A percentile compares a stretch with the other conserved stretches of the same genome.
Evolutionary conservation across 192 early-diverging fungal species (phyloP).

Genomic region (Entomortierella beljakovae): DNA sequence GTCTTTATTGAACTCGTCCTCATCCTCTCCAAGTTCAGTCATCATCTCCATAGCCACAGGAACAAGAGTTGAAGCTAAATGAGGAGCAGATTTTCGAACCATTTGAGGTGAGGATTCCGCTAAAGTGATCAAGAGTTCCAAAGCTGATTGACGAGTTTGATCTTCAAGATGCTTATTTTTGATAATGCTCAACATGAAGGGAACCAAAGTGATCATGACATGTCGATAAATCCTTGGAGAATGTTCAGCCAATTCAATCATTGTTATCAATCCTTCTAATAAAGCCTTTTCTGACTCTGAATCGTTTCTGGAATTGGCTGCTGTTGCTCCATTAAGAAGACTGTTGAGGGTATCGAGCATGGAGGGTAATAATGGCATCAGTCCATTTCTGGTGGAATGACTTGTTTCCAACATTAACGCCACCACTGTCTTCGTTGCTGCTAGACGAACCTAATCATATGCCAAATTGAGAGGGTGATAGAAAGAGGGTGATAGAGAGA

Average conservation of each 20-base stretch:
- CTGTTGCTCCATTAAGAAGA: constrained; percentile 57
- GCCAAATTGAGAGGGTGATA: not conserved
- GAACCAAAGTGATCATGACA: constrained; percentile 73
- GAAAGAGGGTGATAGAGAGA: not conserved
- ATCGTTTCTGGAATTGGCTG: not conserved
- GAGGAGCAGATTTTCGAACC: constrained; percentile 85
- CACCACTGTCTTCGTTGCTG: constrained; percentile 78
- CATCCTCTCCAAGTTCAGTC: constrained; percentile 88
- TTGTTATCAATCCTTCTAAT: constrained; percentile 71
- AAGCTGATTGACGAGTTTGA: constrained; percentile 85
- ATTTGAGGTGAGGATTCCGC: constrained; percentile 87
- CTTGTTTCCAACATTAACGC: constrained; percentile 78
- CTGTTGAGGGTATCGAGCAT: constrained; percentile 78
- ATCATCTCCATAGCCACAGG: constrained; percentile 96
- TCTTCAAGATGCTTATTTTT: constrained; percentile 83
- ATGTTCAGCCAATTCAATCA: constrained; percentile 89
- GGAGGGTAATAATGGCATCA: constrained; percentile 74
- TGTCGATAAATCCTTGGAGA: constrained; percentile 84
- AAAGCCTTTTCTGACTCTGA: constrained; percentile 74
- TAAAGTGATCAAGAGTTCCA: constrained; percentile 92
- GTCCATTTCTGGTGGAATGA: constrained; percentile 58
- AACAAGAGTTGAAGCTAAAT: constrained; percentile 80
- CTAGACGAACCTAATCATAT: constrained; percentile 77
- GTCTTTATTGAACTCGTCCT: constrained; percentile 58
- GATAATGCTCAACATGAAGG: constrained; percentile 81